These are phyloP conservation scores for Massospora cicadina DNA, from an alignment of 371 early-diverging fungal species.

Conservation along the genomic window DNA sequence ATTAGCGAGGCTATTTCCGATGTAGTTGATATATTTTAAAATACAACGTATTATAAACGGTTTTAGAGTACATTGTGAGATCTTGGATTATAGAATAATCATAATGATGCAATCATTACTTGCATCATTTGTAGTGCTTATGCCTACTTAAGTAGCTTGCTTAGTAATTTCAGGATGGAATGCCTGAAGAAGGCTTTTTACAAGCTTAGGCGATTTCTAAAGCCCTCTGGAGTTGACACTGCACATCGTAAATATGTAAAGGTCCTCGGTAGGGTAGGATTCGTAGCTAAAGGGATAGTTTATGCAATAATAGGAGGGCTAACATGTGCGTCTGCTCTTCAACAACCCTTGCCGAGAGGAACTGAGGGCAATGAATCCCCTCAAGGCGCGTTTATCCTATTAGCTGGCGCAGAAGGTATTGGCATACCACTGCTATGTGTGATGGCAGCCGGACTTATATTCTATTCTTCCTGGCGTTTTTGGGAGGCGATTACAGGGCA, in stretches of 20 bases:
- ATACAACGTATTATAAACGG: too few relatives aligned
- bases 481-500: neutral
- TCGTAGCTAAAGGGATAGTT: neutral
- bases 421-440: neutral
- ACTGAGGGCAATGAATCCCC: conserved; percentile 5
- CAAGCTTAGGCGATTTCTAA: neutral
- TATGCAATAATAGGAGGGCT: neutral
- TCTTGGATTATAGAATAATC: too few relatives aligned
- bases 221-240: neutral
- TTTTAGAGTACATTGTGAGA: too few relatives aligned
- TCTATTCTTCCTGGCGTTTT: conserved; percentile 4
- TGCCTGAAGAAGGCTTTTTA: too few relatives aligned
- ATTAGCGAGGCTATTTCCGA: too few relatives aligned
- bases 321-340: neutral
- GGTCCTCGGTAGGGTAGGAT: conserved; percentile 1
- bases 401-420: conserved; percentile 2
- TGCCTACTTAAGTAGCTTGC: too few relatives aligned
- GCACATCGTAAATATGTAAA: neutral
- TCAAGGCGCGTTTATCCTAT: neutral
- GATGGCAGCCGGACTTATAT: neutral
- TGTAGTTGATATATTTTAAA: too few relatives aligned
- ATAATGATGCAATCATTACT: too few relatives aligned
- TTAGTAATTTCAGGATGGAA: too few relatives aligned
- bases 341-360: neutral
- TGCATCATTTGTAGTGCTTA: too few relatives aligned